phyloP scores from a whole-genome alignment of 352 stramenopile species.

The Hyaloperonospora brassicae region DNA sequence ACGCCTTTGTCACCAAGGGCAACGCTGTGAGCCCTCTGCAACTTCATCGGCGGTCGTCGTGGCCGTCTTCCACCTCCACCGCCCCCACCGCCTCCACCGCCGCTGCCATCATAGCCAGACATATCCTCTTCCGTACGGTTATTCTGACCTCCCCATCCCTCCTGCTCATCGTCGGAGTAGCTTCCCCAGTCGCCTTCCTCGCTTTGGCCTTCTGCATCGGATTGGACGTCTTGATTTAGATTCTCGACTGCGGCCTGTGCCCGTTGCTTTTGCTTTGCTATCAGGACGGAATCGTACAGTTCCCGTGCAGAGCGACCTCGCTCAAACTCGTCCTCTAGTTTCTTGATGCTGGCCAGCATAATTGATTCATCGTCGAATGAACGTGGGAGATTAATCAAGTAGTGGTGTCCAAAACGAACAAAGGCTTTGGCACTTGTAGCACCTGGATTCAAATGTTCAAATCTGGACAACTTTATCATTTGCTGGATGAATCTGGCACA shows the following conservation, averaged over 20 bases:
- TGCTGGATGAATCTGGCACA: conserved; percentile 66
- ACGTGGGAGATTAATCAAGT: conserved; percentile 68
- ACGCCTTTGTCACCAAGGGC: conserved; percentile 50
- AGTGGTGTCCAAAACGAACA: conserved; percentile 70
- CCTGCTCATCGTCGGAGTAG: conserved; percentile 11
- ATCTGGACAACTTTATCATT: conserved; percentile 69
- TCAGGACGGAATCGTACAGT: conserved; percentile 66
- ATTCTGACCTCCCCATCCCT: conserved; percentile 10
- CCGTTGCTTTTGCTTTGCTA: conserved; percentile 38
- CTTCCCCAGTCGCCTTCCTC: conserved; percentile 10
- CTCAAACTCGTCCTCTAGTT: conserved; percentile 71
- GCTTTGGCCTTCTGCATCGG: conserved; percentile 3
- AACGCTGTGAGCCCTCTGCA: conserved; percentile 35
- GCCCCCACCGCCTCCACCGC: conserved; percentile 1
- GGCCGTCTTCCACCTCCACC: conserved; percentile 4
- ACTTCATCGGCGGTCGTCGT: conserved; percentile 17
- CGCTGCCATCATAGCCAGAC: not conserved
- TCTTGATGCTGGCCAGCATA: conserved; percentile 57
- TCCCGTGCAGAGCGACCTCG: conserved; percentile 58
- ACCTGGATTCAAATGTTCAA: conserved; percentile 48
- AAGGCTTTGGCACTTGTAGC: conserved; percentile 50
- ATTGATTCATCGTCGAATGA: conserved; percentile 77
- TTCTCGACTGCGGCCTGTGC: conserved; percentile 8
- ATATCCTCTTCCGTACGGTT: not conserved
- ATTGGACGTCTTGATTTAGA: not conserved